phyloP scores from a whole-genome alignment of 1,284 basidiomycete genomes.

The Amylostereum chailletii region DNA sequence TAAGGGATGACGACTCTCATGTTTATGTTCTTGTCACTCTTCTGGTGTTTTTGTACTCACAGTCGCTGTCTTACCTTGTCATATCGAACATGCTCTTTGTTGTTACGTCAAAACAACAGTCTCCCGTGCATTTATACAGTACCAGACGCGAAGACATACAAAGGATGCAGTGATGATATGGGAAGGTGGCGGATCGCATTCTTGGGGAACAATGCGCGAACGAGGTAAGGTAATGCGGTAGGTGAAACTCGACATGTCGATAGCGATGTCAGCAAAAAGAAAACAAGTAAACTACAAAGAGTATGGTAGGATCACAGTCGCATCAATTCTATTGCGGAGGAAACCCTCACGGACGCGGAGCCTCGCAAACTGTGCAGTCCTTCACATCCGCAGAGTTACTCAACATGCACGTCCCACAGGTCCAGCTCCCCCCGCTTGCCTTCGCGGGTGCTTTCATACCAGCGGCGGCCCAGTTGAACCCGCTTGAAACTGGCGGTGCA shows the following conservation, averaged over 20 bases:
- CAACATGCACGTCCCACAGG: slow-evolving; percentile 32
- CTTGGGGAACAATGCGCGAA: no score
- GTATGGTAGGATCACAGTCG: background rate
- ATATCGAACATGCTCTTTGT: no score
- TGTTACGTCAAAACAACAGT: no score
- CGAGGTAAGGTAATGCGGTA: no score
- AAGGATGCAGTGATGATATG: no score
- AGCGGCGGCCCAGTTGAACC: slow-evolving; percentile 47
- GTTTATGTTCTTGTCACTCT: slow-evolving; percentile 4
- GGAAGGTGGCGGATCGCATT: no score
- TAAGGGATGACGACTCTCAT: background rate
- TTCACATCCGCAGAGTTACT: slow-evolving; percentile 31
- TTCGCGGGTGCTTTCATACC: slow-evolving; percentile 33
- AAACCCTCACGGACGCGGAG: slow-evolving; percentile 17
- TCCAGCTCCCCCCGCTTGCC: slow-evolving; percentile 27
- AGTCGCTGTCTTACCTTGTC: no score
- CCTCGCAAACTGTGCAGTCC: slow-evolving; percentile 35
- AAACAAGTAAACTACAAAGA: no score
- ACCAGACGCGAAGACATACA: no score
- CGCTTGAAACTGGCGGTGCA: slow-evolving; percentile 9
- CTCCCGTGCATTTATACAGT: no score
- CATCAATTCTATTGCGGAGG: background rate
- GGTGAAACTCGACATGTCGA: no score
- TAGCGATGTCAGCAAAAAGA: no score
- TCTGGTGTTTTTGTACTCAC: background rate